Base-by-base conservation (phyloP, 1,139 yeast species). In the Kurtzmaniella quercitrusa region DNA sequence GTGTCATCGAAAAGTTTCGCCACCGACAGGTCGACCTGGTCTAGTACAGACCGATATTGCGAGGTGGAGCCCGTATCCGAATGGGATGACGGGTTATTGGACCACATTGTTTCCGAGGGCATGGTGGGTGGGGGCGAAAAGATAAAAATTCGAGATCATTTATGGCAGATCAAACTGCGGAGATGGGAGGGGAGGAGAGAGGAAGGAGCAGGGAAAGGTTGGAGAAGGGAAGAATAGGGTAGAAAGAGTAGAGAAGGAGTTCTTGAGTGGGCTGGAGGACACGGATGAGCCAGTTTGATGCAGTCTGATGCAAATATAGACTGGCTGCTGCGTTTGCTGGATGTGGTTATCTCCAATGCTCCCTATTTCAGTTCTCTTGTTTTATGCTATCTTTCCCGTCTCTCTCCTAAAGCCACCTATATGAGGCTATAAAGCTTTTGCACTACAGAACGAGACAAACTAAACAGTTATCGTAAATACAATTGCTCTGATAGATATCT, bases 11-110 rank as follows among this genome's bases (percentile, higher is more conserved):
- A 59, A 44, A 65, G 52, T 44, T 75, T 74, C 38, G 76, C 78
- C 37, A 77, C 76, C 41, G 77, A 80, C 9, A 75, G 72, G 51
- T 74, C 76, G 17, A 65, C 68, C 49, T 60, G 66, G 46, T 69
- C 71, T 46, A 68, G 58, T 3, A 65, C 72, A 7, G 67, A 54
- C 37, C 61, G 60, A 51, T 63, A 68, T 41, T 62, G 68, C 33
- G 57, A 34, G 43, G 53, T 44, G 33, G 56, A 47, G 40, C 56
- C 52, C 31, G 63, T 38, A 34, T 60, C 66, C 46, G 58, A 54
- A 29, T 70, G 67, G 27, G 66, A 58, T 38, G 57, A 51, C 40
- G 50, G 49, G 27, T 56, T 55, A 45, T 56, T 65, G 27, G 72
- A 65, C 74, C 73, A 68, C 47, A 68, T 68, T 24, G 73, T 66